Evolutionary conservation across 2,329 filamentous ascomycete species (phyloP), one percentile per base, ranked within the genome.

Genomic region (Calonectria naviculata): DNA sequence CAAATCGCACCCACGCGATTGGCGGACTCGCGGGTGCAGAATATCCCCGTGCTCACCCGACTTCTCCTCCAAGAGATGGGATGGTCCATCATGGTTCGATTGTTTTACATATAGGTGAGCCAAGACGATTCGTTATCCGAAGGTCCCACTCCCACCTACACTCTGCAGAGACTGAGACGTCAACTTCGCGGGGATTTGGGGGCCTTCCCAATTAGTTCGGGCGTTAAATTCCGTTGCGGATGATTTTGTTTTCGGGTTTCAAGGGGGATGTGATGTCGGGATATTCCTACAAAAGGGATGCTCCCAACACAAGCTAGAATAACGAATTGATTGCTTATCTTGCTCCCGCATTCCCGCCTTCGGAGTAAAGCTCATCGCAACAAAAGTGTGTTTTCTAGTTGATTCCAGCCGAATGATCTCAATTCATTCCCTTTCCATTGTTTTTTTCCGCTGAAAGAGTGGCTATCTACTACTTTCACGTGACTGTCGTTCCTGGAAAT

Each of bases 1-100:
- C 70, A 75, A 76, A 74, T 76, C n/a, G 54, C 38, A 52, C 4
- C 26, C 42, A 28, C 71, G 62, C 65, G 2, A 75, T 74, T 76
- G 74, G 74, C 70, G 70, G 68, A 70, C 61, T 68, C 41, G 8
- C 24, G 26, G 6, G 5, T 42, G 46, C 36, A 15, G 34, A 49
- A 44, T 36, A 38, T 38, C 28, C 44, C 47, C 56, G 56, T 61
- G 17, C 17, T 61, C 24, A 41, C 17, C 56, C 26, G 24, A 21
- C 56, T 28, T 61, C 36, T 28, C 15, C 36, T 38, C 36, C 38
- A 28, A 28, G 56, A 41, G 36, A 24, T 60, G 56, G 24, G 19
- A 31, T 44, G 36, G 24, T 31, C 26, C 17, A 2, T 13, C 21
- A 38, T 58, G 52, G 29, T 8, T 19, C 15, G 17, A 42, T 61